Conservation (phyloP, 768 basidiomycete genomes). For the button mushroom (Agaricus bisporus) region DNA sequence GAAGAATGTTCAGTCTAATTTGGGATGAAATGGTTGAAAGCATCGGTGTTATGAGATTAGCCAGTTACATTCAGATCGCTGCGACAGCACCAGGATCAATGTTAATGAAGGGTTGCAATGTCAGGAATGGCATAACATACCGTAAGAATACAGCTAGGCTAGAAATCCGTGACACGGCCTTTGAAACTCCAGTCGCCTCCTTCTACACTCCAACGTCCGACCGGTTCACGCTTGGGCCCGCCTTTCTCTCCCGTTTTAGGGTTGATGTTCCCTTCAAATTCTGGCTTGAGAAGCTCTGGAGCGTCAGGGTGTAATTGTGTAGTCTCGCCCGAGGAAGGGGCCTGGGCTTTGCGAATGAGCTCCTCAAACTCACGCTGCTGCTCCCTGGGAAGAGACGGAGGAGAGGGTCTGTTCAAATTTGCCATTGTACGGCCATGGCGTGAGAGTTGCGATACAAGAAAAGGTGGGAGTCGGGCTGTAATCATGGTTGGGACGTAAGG, state of each 20-base stretch:
- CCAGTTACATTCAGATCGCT: neutral
- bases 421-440: slow-evolving; percentile 20
- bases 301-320: slow-evolving; percentile 64
- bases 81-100: neutral
- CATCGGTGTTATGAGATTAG: neutral
- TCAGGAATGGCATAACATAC: too few relatives aligned
- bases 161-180: slow-evolving; percentile 86
- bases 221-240: slow-evolving; percentile 84
- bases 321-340: slow-evolving; percentile 28
- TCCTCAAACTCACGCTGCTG: slow-evolving; percentile 86
- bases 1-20: neutral
- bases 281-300: slow-evolving; percentile 46
- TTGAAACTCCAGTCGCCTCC: slow-evolving; percentile 89
- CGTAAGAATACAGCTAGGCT: slow-evolving; percentile 4
- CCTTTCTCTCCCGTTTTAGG: slow-evolving; percentile 81
- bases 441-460: neutral
- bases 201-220: slow-evolving; percentile 47
- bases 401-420: slow-evolving; percentile 52
- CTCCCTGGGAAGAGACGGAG: slow-evolving; percentile 66
- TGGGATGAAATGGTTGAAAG: neutral
- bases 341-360: slow-evolving; percentile 60
- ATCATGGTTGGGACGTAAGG: neutral
- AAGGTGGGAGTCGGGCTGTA: neutral
- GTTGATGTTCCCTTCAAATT: slow-evolving; percentile 79
- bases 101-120: neutral